A percentile compares a stretch with the other conserved stretches of the same genome.
Conservation (phyloP, 225 moss, liverwort and hornwort genomes). For the Ulota crispa region DNA sequence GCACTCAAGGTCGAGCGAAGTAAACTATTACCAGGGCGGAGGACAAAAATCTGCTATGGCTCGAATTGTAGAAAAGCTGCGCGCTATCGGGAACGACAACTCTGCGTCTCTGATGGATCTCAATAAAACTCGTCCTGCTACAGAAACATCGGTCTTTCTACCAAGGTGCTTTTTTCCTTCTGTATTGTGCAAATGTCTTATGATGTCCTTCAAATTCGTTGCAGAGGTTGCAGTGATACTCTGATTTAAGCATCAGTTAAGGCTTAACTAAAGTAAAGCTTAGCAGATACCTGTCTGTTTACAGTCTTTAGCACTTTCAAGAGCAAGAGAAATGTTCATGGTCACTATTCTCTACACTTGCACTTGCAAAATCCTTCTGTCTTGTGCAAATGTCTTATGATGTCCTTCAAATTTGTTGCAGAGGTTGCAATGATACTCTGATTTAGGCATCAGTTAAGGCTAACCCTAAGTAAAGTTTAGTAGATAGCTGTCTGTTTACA, state of each 20-base stretch:
- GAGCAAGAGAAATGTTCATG: background rate
- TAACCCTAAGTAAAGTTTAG: background rate
- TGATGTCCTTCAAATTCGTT: background rate
- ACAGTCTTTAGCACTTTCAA: background rate
- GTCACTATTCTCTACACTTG: background rate
- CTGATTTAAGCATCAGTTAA: background rate
- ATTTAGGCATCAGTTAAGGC: background rate
- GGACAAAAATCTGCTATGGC: slow-evolving; percentile 79
- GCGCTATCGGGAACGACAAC: slow-evolving; percentile 60
- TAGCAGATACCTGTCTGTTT: background rate
- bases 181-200: slow-evolving; percentile 6
- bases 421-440: slow-evolving; percentile 7
- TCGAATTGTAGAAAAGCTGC: slow-evolving; percentile 89
- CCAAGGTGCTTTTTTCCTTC: slow-evolving; percentile 39
- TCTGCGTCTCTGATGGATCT: slow-evolving; percentile 29
- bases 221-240: slow-evolving; percentile 1
- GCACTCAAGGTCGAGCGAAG: slow-evolving; percentile 20
- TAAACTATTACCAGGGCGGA: slow-evolving; percentile 34
- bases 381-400: background rate
- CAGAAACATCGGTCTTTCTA: slow-evolving; percentile 52
- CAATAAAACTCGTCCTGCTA: slow-evolving; percentile 37
- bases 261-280: background rate
- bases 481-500: background rate
- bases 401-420: background rate
- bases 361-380: background rate